Percentiles rank a stretch among this genome's conserved stretches.
These are phyloP conservation scores for Cicer judaicum DNA, from an alignment of 306 rosid genomes.

Conservation along the genomic window DNA sequence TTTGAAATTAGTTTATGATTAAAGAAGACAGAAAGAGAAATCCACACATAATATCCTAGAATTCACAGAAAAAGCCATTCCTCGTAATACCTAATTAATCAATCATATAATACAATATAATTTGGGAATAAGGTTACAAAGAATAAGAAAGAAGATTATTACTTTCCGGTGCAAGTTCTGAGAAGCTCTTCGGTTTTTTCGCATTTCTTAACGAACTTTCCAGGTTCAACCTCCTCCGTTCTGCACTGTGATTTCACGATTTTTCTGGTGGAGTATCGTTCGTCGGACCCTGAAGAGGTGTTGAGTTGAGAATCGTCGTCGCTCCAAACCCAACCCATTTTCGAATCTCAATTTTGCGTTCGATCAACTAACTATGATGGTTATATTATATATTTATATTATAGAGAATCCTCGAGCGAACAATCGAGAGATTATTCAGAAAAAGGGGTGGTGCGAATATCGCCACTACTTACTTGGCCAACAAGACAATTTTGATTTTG, in stretches of 20 bases:
- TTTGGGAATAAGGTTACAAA: too few species aligned
- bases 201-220: constrained; percentile 80
- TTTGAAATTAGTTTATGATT: background rate
- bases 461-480: background rate
- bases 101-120: background rate
- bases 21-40: background rate
- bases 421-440: background rate
- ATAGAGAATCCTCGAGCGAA: background rate
- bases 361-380: background rate
- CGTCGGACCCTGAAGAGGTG: constrained; percentile 36
- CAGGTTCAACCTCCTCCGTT: constrained; percentile 83
- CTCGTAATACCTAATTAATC: constrained; percentile 23
- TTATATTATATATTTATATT: background rate
- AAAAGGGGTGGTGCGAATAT: background rate
- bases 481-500: background rate
- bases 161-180: constrained; percentile 76
- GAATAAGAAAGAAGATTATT: background rate
- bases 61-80: background rate
- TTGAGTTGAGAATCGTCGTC: constrained; percentile 47
- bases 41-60: background rate
- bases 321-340: constrained; percentile 85
- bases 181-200: constrained; percentile 83
- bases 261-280: constrained; percentile 61
- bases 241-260: constrained; percentile 73
- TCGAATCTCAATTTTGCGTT: background rate